Base-by-base conservation (phyloP, 1,284 basidiomycete species). In the Rhizopogon parksii region DNA sequence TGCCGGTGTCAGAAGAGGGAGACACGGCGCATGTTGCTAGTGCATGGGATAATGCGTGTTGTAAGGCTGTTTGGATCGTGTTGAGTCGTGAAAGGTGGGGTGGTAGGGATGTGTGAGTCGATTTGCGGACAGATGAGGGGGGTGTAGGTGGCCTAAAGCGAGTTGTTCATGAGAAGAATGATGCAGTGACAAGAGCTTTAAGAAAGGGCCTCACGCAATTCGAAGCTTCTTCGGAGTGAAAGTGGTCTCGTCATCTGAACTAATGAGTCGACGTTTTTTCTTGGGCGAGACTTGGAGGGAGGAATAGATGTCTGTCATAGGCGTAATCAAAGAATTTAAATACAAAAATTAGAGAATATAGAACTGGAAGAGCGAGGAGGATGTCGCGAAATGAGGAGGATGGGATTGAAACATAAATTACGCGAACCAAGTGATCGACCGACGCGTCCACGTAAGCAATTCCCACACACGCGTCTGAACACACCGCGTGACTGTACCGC, bases 1-100 rank as follows among this genome's bases (percentile, higher is more conserved):
- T 70, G 46, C 87, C 85, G 1, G 82, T 85, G 58, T 88, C 85
- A 6, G 83, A 76, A 6, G 80, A 77, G 2, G 88, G 87, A n/a
- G 86, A 82, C 19, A 85, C 78, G 27, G 85, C 84, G 55, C 79
- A 85, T 6, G 88, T 87, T 3, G 88, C 88, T 35, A 91, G 77
- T 5, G 87, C 85, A 68, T 89, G 86, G 1, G 88, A 88, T 52
- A 91, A 74, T 43, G 88, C 86, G 60, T 85, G 83, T 59, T 88
- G 85, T 34, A 91, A 70, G 12, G 81, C 78, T 25, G 77, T 81
- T 58, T 89, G 82, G 49, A 83, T 73, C 51, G 67, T 72, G 57
- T 74, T 71, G 43, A 89, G 75, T 43, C 83, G 82, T 36, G 75
- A 64, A 35, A 91, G 71, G 57, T 82, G 76, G 6, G 70, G 39